Conservation (phyloP, 306 rosid species). For the Erythrophleum fordii region DNA sequence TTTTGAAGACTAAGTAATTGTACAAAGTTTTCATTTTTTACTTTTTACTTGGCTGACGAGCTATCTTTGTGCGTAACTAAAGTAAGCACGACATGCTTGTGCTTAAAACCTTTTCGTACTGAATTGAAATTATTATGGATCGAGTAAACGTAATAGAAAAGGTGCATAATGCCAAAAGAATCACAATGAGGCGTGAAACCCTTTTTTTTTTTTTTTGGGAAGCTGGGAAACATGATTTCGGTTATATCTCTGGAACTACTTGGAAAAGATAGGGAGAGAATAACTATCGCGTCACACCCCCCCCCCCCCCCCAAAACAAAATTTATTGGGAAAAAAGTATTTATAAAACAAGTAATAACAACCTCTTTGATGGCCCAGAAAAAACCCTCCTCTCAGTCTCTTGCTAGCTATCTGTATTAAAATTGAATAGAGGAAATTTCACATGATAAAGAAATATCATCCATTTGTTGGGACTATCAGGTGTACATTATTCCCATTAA, state of each 20-base stretch:
- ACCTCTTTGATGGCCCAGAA: background rate
- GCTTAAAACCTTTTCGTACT: background rate
- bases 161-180: background rate
- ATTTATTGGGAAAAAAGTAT: too few species aligned
- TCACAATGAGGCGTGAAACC: background rate
- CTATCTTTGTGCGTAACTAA: background rate
- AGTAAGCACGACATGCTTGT: background rate
- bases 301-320: too few species aligned
- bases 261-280: background rate
- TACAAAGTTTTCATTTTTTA: too few species aligned
- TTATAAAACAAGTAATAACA: too few species aligned
- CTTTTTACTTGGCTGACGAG: background rate
- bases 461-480: background rate
- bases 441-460: too few species aligned
- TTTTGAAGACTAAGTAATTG: too few species aligned
- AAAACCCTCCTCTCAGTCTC: background rate
- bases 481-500: background rate
- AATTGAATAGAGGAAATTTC: background rate
- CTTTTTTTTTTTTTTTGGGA: too few species aligned
- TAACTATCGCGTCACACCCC: background rate
- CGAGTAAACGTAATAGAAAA: background rate
- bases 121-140: background rate
- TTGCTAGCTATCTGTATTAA: background rate
- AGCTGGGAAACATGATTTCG: background rate
- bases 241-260: background rate